Evolutionary conservation across 768 basidiomycete genomes (phyloP).

Genomic region (Russula griseocarnosa): DNA sequence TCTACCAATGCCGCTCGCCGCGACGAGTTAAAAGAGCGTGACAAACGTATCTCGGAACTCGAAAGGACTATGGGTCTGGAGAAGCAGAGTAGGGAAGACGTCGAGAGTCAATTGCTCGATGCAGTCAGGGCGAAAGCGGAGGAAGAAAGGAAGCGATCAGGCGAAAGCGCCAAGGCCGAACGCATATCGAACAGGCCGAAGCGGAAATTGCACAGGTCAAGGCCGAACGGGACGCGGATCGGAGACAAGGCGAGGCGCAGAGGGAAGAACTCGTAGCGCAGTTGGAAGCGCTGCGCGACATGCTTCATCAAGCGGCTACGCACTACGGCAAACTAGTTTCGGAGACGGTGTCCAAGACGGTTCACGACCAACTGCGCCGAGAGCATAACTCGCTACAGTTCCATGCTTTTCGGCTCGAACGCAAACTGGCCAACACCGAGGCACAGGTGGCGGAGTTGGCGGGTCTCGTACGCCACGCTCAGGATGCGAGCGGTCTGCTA

Average conservation of each 20-base stretch:
- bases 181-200: conserved; percentile 38
- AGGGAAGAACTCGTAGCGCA: conserved; percentile 48
- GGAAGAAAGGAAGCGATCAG: conserved; percentile 39
- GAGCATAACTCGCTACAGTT: conserved; percentile 42
- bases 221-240: conserved; percentile 34
- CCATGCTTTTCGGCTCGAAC: conserved; percentile 52
- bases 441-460: conserved; percentile 63
- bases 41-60: conserved; percentile 52
- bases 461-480: conserved; percentile 53
- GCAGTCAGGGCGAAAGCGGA: conserved; percentile 40
- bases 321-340: conserved; percentile 41
- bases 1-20: conserved; percentile 47
- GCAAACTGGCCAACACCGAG: conserved; percentile 65
- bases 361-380: conserved; percentile 29
- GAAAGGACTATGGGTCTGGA: conserved; percentile 51
- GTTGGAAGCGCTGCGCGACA: conserved; percentile 47
- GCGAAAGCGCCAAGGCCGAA: conserved; percentile 35
- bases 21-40: conserved; percentile 54
- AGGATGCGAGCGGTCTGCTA: conserved; percentile 50
- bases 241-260: conserved; percentile 36
- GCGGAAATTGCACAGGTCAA: conserved; percentile 39
- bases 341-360: conserved; percentile 29
- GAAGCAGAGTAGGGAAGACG: conserved; percentile 46
- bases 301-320: conserved; percentile 47
- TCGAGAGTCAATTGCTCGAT: conserved; percentile 46